Evolutionary conservation across 2,329 filamentous ascomycete genomes (phyloP).

Genomic region (Botrytis fragariae): DNA sequence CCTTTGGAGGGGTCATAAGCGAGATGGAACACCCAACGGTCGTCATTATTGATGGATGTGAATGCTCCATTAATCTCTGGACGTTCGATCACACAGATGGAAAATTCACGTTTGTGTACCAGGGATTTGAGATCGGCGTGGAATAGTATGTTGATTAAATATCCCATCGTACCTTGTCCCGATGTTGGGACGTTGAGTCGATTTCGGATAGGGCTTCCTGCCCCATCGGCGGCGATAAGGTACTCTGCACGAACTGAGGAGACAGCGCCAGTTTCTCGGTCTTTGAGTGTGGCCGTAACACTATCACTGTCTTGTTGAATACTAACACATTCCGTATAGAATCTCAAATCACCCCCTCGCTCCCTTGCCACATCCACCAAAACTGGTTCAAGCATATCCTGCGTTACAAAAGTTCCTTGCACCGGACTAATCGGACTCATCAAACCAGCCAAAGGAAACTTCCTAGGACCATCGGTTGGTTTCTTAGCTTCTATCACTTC

Average conservation of each 20-base stretch:
- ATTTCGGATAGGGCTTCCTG: slow-evolving; percentile 34
- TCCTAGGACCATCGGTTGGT: slow-evolving; percentile 27
- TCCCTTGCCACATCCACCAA: slow-evolving; percentile 38
- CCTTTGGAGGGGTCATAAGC: slow-evolving; percentile 30
- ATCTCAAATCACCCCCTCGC: slow-evolving; percentile 40
- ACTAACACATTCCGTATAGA: slow-evolving; percentile 35
- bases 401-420: slow-evolving; percentile 38
- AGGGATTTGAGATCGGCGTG: slow-evolving; percentile 34
- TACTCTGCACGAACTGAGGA: slow-evolving; percentile 38
- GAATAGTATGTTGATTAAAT: slow-evolving; percentile 42
- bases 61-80: slow-evolving; percentile 27
- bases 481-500: slow-evolving; percentile 27
- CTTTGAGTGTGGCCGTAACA: slow-evolving; percentile 33
- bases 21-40: slow-evolving; percentile 36
- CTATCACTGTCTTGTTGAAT: slow-evolving; percentile 31
- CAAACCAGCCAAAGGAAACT: slow-evolving; percentile 24
- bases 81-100: slow-evolving; percentile 37
- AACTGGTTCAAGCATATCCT: slow-evolving; percentile 44
- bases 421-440: slow-evolving; percentile 24
- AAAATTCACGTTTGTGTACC: slow-evolving; percentile 38
- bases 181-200: slow-evolving; percentile 34
- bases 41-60: slow-evolving; percentile 34
- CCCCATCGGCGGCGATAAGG: slow-evolving; percentile 43
- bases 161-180: slow-evolving; percentile 38
- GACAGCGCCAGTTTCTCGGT: slow-evolving; percentile 20